phyloP scores from a whole-genome alignment of 2,329 filamentous ascomycete species.

The Aspergillus tubingensis region DNA sequence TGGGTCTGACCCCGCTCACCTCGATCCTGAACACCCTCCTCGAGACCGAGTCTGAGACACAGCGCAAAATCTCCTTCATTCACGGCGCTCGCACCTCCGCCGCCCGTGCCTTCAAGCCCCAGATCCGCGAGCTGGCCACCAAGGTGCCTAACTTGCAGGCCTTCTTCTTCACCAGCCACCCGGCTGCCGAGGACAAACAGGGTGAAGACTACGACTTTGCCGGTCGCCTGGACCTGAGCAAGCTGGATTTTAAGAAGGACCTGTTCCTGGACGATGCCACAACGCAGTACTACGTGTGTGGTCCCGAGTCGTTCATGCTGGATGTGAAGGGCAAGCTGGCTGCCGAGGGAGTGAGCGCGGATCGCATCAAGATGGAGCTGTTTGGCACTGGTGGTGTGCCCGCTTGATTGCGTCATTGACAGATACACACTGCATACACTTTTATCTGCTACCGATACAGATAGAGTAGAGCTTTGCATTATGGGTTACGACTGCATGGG shows the following conservation, averaged over 20 bases:
- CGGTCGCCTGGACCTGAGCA: slow-evolving; percentile 61
- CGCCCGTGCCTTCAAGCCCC: slow-evolving; percentile 54
- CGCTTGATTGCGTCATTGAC: neutral
- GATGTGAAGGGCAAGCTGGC: slow-evolving; percentile 57
- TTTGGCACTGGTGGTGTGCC: slow-evolving; percentile 60
- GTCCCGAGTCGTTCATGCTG: slow-evolving; percentile 70
- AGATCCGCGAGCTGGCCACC: slow-evolving; percentile 50
- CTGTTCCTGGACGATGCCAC: slow-evolving; percentile 58
- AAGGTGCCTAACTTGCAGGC: slow-evolving; percentile 52
- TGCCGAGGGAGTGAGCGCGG: slow-evolving; percentile 57
- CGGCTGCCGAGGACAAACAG: slow-evolving; percentile 48
- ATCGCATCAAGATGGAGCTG: slow-evolving; percentile 66
- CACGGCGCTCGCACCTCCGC: slow-evolving; percentile 57
- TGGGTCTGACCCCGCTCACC: slow-evolving; percentile 62
- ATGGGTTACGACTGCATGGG: neutral
- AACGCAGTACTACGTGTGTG: slow-evolving; percentile 72
- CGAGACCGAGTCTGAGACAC: slow-evolving; percentile 39
- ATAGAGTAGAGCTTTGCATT: neutral
- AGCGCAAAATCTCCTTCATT: slow-evolving; percentile 59
- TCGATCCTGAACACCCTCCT: slow-evolving; percentile 61
- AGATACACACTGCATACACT: neutral
- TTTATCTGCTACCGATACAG: neutral
- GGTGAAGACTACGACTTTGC: slow-evolving; percentile 62
- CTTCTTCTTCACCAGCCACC: slow-evolving; percentile 61
- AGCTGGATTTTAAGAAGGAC: slow-evolving; percentile 54